Base-by-base conservation (phyloP, 306 rosid genomes). In the Trifolium dubium region DNA sequence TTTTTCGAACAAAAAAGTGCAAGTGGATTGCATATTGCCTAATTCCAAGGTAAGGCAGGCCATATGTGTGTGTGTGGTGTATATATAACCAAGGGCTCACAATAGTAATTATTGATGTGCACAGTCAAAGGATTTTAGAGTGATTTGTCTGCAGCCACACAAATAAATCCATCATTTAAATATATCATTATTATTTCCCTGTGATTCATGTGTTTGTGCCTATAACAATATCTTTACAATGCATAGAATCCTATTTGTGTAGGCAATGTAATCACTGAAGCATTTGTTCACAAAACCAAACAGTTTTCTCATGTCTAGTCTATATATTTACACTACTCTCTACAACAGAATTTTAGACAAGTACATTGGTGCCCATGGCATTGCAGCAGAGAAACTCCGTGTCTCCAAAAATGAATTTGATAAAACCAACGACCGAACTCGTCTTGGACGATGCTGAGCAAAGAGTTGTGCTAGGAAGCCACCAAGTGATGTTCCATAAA, bases 281-380 rank as follows among this genome's bases (percentile, higher is more conserved):
- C 62, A 72, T 74, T 58, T 44, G 39, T 69, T 54, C n/a, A 53
- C 76, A 34, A 68, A 54, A 72, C 56, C 34, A 49, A 35, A 30
- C 53, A 71, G 60, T 60, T 54, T 58, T 61, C 51, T 43, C 35
- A 11, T 76, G 67, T 79, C 54, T 63, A 72, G 28, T 68, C n/a
- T 39, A 76, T 30, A 77, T 71, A 74, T 72, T 58, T 58, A 54
- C 41, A 58, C 54, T 63, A 55, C 64, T 46, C 55, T 69, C 41
- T 64, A 74, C 64, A 75, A 43, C 29, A 71, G 79, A 79, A 86
- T 78, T 58, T 60, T 14, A 11, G 79, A 77, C 49, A 83, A 87
- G 69, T 92, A 94, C 99, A 94, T 39, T 64, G 99, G 96, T 72
- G 96, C 96, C 99, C 99, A 94, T 62, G 99, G 97, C 89, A 92